Evolutionary conservation across 257 asterid species (phyloP), one percentile per base, ranked within the genome.

Genomic region (Coffea eugenioides): DNA sequence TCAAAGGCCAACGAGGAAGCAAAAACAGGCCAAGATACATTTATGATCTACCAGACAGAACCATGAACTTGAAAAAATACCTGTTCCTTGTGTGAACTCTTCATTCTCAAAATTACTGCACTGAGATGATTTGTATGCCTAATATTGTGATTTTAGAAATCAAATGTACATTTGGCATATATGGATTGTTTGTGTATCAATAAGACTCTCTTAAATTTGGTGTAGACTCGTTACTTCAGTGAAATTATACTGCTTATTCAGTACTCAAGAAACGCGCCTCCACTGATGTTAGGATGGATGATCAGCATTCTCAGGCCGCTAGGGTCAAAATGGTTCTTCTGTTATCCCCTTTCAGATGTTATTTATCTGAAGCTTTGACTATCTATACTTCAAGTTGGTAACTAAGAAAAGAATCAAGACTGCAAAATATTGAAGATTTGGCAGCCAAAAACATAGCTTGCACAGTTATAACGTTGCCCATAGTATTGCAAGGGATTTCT

Each of bases 101-200:
- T 71, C 45, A 10, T 69, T 81, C 69, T 52, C 66, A 45, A 76
- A 76, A 57, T 69, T 73, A 76, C 65, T 64, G 75, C 64, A 36
- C 52, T 48, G 10, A n/a, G 39, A 76, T 81, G 81, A 76, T 76
- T 48, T 46, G 71, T 76, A 59, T 76, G 59, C 62, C 4, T 39
- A 59, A 48, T 45, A 73, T 64, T 65, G 73, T 81, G 77, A 59
- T 52, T 69, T 69, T 27, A 74, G 79, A n/a, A 66, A 65, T 67
- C 49, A 66, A 39, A 75, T 66, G 75, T 18, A 31, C 56, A 71
- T 71, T 59, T 31, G 6, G 5, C 46, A 25, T 72, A 23, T 23
- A n/a, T n/a, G 20, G 67, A 73, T 14, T 56, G 43, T 74, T 25
- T 73, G 8, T 31, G 4, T 14, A 41, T 69, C 56, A 51, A 72